Evolutionary conservation across 2,329 filamentous ascomycete genomes (phyloP).

Genomic region (Botrytis byssoidea): DNA sequence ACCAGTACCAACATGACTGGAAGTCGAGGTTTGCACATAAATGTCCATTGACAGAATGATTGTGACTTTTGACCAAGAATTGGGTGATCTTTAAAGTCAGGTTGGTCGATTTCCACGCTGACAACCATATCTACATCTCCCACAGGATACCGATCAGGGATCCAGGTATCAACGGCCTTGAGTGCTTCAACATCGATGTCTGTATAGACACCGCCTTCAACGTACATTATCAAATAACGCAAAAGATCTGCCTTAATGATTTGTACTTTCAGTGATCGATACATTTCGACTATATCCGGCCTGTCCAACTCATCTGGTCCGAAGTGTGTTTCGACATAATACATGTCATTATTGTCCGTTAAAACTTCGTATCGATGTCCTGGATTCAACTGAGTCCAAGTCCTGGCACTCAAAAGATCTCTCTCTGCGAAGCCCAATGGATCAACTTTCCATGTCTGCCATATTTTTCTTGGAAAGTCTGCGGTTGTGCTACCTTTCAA

Average conservation of each 20-base stretch:
- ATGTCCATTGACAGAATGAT: slow-evolving; percentile 76
- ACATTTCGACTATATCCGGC: slow-evolving; percentile 62
- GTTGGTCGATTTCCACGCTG: slow-evolving; percentile 69
- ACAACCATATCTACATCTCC: slow-evolving; percentile 69
- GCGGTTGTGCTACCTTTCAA: background rate
- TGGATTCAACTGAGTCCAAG: slow-evolving; percentile 67
- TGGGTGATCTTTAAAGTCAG: slow-evolving; percentile 60
- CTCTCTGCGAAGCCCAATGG: slow-evolving; percentile 64
- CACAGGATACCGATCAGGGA: slow-evolving; percentile 61
- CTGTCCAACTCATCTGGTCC: slow-evolving; percentile 64
- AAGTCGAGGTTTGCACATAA: slow-evolving; percentile 65
- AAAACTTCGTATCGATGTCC: slow-evolving; percentile 49
- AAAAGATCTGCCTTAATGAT: slow-evolving; percentile 66
- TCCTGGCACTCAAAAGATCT: slow-evolving; percentile 58
- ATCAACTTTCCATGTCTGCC: slow-evolving; percentile 75
- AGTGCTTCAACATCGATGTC: slow-evolving; percentile 59
- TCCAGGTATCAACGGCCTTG: slow-evolving; percentile 52
- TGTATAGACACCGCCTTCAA: slow-evolving; percentile 59
- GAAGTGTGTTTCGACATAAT: slow-evolving; percentile 67
- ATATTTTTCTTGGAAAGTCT: slow-evolving; percentile 65
- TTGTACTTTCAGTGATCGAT: slow-evolving; percentile 56
- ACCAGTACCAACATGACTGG: slow-evolving; percentile 68
- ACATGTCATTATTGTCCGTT: slow-evolving; percentile 65
- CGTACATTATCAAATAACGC: slow-evolving; percentile 65
- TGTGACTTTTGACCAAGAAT: slow-evolving; percentile 66